Base-by-base conservation (phyloP, 2,329 filamentous ascomycete genomes). In the Phialocephala sp. region DNA sequence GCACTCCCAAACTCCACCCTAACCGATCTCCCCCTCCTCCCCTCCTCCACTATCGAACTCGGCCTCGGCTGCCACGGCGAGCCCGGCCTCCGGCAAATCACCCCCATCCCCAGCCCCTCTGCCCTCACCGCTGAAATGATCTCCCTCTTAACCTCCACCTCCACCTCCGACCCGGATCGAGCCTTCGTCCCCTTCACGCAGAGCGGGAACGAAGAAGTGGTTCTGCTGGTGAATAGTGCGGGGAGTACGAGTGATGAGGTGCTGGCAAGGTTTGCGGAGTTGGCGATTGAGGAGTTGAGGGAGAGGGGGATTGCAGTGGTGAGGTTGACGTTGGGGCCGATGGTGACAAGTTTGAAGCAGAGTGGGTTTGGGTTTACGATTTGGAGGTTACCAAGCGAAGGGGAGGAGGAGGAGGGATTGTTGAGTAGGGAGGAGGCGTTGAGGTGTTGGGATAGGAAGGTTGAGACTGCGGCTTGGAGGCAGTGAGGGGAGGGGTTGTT, bases 11-110 rank as follows among this genome's bases (percentile, higher is more conserved):
- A 74, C 50, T 56, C 59, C 24, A 69, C 72, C 15, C 59, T 72
- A 4, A 74, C 71, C 2, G 71, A 74, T 45, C 65, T 74, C 14
- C 69, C 70, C 27, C 68, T 63, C 0, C 64, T 73, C 2, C 71
- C 72, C 27, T 68, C 71, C 9, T 60, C 58, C 24, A 74, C 71
- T 0, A 79, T 77, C 65, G 79, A 80, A 14, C 66, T 81, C 20
- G 80, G 79, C 8, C 82, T 84, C 77, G 82, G 82, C 2, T 83
- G 83, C 60, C 82, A 84, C 68, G 84, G 84, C 60, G 82, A 84
- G 72, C 81, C 82, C 5, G 80, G 80, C 2, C 68, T 73, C 2
- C 65, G 68, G 1, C 65, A 67, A 43, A 67, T 73, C 11, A 72
- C 71, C 4, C 72, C 71, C 20, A 47, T 72, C 14, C 72, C 71